phyloP scores from a whole-genome alignment of 805 yeast genomes.

The Teunomyces stri region DNA sequence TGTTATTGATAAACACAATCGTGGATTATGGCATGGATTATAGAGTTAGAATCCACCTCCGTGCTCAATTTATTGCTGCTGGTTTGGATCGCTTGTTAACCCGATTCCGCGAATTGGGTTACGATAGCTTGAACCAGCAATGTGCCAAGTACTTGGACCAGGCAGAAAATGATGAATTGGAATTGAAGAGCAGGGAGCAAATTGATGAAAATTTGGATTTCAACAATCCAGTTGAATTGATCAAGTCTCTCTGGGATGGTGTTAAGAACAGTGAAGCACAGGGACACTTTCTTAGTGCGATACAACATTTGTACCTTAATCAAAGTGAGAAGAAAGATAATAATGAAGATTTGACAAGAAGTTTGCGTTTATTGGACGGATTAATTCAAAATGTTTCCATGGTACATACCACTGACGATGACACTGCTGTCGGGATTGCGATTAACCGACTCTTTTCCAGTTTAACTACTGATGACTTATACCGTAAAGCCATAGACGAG shows the following conservation, averaged over 20 bases:
- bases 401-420: constrained; percentile 48
- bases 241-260: constrained; percentile 55
- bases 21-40: constrained; percentile 45
- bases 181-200: constrained; percentile 32
- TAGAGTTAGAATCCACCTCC: constrained; percentile 51
- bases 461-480: constrained; percentile 82
- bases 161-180: constrained; percentile 55
- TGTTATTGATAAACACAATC: constrained; percentile 68
- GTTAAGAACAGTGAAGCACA: constrained; percentile 60
- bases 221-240: constrained; percentile 69
- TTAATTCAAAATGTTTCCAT: constrained; percentile 59
- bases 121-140: constrained; percentile 62
- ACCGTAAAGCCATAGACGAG: constrained; percentile 56
- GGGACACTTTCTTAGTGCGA: constrained; percentile 55
- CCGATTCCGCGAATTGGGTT: constrained; percentile 38
- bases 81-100: constrained; percentile 19
- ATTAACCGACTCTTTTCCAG: constrained; percentile 69
- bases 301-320: constrained; percentile 63
- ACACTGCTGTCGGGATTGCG: constrained; percentile 64
- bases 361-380: constrained; percentile 63
- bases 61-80: constrained; percentile 43
- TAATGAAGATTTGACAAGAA: constrained; percentile 44
- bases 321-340: constrained; percentile 50
- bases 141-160: constrained; percentile 58
- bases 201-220: constrained; percentile 50